Conservation (phyloP, 208 protist species). For the Paratrypanosoma confusum region DNA sequence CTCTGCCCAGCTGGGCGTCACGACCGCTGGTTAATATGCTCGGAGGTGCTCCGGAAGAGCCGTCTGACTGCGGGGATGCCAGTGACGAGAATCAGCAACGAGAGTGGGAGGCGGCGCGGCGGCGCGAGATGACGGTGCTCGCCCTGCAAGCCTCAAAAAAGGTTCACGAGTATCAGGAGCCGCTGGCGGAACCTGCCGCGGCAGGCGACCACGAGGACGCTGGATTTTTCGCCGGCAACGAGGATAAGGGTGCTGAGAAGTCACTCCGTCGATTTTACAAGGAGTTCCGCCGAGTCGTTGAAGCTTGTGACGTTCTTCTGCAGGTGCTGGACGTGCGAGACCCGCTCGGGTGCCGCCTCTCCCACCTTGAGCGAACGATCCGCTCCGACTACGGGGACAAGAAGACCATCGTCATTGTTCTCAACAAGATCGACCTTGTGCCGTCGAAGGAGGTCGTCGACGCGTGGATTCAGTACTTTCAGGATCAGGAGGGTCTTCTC, state of each 20-base stretch:
- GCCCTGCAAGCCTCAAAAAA: slow-evolving; percentile 62
- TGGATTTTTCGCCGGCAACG: slow-evolving; percentile 30
- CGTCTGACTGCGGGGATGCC: too few relatives aligned
- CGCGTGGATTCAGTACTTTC: slow-evolving; percentile 79
- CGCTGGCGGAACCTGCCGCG: slow-evolving; percentile 10
- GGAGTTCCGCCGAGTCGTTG: slow-evolving; percentile 86
- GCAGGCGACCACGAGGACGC: slow-evolving; percentile 16
- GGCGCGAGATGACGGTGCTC: slow-evolving; percentile 59
- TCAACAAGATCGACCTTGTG: slow-evolving; percentile 98
- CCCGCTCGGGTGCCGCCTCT: slow-evolving; percentile 92
- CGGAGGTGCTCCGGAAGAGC: too few relatives aligned
- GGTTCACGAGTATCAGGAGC: slow-evolving; percentile 64
- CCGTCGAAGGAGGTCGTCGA: slow-evolving; percentile 87
- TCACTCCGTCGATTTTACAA: slow-evolving; percentile 83
- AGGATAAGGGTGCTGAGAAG: slow-evolving; percentile 38
- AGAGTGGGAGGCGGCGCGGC: slow-evolving; percentile 26
- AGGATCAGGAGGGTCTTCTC: slow-evolving; percentile 57
- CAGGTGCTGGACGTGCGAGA: slow-evolving; percentile 97
- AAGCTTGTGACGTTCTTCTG: slow-evolving; percentile 93
- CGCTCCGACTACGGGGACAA: slow-evolving; percentile 76
- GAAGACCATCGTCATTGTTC: slow-evolving; percentile 91
- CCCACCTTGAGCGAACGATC: slow-evolving; percentile 88
- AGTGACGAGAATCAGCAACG: too few relatives aligned
- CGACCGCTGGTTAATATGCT: too few relatives aligned
- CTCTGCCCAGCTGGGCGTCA: neutral